These are phyloP conservation scores for Nymphaea colorata DNA, from an alignment of 164 flowering plant species.

Conservation along the genomic window DNA sequence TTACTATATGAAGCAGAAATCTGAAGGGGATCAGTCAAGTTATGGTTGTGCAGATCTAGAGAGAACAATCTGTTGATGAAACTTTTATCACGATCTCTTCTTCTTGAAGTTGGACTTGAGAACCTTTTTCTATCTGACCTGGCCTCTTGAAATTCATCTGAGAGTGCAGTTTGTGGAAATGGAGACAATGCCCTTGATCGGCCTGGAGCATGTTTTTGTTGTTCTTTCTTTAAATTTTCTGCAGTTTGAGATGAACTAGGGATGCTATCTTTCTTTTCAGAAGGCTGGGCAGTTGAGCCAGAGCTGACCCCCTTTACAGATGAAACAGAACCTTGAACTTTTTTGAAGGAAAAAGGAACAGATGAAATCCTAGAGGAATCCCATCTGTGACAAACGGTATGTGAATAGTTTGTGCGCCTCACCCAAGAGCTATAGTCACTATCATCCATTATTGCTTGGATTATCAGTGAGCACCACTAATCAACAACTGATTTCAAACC, in stretches of 20 bases:
- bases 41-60: slow-evolving; percentile 18
- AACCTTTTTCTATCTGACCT: slow-evolving; percentile 38
- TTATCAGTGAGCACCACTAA: too few relatives aligned
- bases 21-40: slow-evolving; percentile 6
- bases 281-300: slow-evolving; percentile 6
- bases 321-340: slow-evolving; percentile 1
- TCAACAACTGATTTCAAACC: too few relatives aligned
- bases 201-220: background rate
- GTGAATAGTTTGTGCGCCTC: slow-evolving; percentile 69
- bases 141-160: slow-evolving; percentile 75
- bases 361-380: slow-evolving; percentile 33
- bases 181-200: slow-evolving; percentile 48
- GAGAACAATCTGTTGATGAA: slow-evolving; percentile 15
- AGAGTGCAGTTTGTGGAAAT: slow-evolving; percentile 24
- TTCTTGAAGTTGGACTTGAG: slow-evolving; percentile 52
- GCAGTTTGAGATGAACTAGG: background rate
- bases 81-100: slow-evolving; percentile 32
- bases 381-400: slow-evolving; percentile 51
- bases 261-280: background rate
- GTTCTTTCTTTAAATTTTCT: background rate
- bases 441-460: background rate
- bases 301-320: slow-evolving; percentile 4
- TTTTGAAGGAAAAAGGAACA: slow-evolving; percentile 13
- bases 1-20: slow-evolving; percentile 22
- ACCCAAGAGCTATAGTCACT: slow-evolving; percentile 47